phyloP scores from a whole-genome alignment of 257 asterid species.

The Gentiana dahurica region DNA sequence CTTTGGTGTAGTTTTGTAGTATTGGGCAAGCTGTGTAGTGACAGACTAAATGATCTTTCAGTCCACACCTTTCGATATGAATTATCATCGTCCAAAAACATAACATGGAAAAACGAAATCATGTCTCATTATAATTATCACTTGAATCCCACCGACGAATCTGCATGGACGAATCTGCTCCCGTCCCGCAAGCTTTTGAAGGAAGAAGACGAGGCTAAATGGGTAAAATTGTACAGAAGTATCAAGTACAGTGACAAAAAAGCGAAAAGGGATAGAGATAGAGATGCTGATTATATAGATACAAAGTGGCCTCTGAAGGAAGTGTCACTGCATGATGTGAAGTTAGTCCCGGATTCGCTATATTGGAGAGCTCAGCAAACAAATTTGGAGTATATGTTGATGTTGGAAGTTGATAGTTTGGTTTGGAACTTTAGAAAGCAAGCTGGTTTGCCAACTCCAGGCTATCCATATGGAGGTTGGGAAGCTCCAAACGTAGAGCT shows the following conservation, averaged over 20 bases:
- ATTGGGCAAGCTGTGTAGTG: constrained; percentile 54
- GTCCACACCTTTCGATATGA: constrained; percentile 57
- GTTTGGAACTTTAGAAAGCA: constrained; percentile 83
- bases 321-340: constrained; percentile 60
- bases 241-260: constrained; percentile 21
- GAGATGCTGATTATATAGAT: constrained; percentile 12
- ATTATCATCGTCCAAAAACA: constrained; percentile 44
- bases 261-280: no score
- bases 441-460: constrained; percentile 60
- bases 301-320: constrained; percentile 31
- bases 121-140: constrained; percentile 56
- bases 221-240: constrained; percentile 33
- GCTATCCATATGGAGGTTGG: constrained; percentile 87
- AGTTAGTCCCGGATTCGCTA: constrained; percentile 48
- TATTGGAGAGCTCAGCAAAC: constrained; percentile 83
- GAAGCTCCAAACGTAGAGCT: constrained; percentile 61
- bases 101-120: constrained; percentile 52
- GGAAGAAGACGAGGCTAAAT: constrained; percentile 47
- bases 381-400: constrained; percentile 66
- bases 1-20: no score
- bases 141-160: constrained; percentile 79
- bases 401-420: constrained; percentile 70
- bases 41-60: constrained; percentile 25
- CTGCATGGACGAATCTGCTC: constrained; percentile 52
- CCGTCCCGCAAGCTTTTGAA: constrained; percentile 50